Percentiles rank a stretch among this genome's conserved stretches.
phyloP scores from a whole-genome alignment of 768 basidiomycete species.

The Lentinus brumalis region DNA sequence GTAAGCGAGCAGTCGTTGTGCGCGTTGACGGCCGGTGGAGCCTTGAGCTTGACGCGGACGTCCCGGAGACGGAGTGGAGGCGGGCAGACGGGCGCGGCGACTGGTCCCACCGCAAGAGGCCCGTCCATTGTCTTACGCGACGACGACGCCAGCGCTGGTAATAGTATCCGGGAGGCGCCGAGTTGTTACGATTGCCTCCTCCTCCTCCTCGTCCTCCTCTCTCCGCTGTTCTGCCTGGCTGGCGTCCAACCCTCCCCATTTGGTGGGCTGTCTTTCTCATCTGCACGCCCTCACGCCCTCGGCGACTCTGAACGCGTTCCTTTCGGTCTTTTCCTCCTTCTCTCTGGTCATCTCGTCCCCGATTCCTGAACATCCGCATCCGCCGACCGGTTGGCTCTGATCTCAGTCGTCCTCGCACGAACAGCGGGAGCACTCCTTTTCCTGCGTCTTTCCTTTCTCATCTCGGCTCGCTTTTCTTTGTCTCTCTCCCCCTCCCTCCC shows the following conservation, averaged over 20 bases:
- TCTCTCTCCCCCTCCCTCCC: constrained; percentile 5
- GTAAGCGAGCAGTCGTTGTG: no score
- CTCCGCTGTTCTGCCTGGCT: constrained; percentile 27
- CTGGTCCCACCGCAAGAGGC: no score
- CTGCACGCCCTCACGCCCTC: constrained; percentile 16
- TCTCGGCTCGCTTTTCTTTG: constrained; percentile 11
- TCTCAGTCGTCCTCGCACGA: constrained; percentile 17
- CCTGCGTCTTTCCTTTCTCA: constrained; percentile 6
- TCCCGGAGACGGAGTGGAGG: no score
- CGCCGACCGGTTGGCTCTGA: constrained; percentile 14
- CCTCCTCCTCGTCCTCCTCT: constrained; percentile 18
- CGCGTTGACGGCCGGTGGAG: no score
- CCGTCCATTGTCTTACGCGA: constrained; percentile 8
- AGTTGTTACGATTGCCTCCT: constrained; percentile 11
- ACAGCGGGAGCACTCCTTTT: constrained; percentile 21
- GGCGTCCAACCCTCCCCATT: constrained; percentile 23
- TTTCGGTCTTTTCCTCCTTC: constrained; percentile 24
- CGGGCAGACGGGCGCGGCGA: no score
- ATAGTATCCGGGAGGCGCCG: constrained; percentile 2
- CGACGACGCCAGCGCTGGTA: constrained; percentile 13
- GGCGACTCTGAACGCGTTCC: constrained; percentile 31
- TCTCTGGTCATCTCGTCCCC: constrained; percentile 7
- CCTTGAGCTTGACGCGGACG: no score
- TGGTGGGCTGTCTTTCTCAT: constrained; percentile 15
- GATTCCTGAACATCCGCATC: constrained; percentile 3